Percentiles rank a stretch among this genome's conserved stretches.
phyloP scores from a whole-genome alignment of 192 early-diverging fungal species.

The Allomyces javanicus region DNA sequence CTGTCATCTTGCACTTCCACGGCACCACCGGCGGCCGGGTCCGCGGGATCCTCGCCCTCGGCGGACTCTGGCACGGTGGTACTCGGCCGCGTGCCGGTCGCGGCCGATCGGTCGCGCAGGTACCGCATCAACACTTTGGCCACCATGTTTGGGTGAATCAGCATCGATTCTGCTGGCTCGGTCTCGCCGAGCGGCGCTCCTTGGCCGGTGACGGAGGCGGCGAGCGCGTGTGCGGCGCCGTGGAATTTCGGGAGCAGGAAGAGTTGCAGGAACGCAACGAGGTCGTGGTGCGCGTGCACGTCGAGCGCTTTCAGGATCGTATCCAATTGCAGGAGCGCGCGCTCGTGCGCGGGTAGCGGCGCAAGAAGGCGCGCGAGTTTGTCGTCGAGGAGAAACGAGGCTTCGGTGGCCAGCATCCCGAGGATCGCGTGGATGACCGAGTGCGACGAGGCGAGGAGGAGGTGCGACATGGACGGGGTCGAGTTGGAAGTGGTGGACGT shows the following conservation, averaged over 20 bases:
- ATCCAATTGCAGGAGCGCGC: conserved; percentile 31
- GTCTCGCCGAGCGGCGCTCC: conserved; percentile 1
- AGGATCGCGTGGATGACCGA: conserved; percentile 19
- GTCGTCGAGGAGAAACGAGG: conserved; percentile 32
- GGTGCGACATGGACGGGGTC: background rate
- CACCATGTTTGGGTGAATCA: conserved; percentile 30
- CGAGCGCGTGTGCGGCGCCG: background rate
- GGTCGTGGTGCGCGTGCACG: conserved; percentile 30
- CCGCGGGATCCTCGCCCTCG: background rate
- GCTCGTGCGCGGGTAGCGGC: conserved; percentile 26
- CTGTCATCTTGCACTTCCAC: background rate
- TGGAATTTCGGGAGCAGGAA: conserved; percentile 2
- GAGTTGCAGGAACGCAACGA: conserved; percentile 25
- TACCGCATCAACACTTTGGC: conserved; percentile 19
- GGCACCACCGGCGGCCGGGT: background rate
- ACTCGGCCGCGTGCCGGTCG: too few relatives aligned
- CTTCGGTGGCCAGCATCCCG: conserved; percentile 29
- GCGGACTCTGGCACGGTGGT: background rate
- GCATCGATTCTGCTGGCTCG: background rate
- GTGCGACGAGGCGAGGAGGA: background rate
- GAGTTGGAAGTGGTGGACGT: conserved; percentile 3
- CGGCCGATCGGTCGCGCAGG: conserved; percentile 12
- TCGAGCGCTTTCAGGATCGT: conserved; percentile 34
- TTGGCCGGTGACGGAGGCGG: conserved; percentile 2
- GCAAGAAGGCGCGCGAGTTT: conserved; percentile 33